Conservation (phyloP, 202 grass and related monocot genomes). For the Hordeum pubiflorum region DNA sequence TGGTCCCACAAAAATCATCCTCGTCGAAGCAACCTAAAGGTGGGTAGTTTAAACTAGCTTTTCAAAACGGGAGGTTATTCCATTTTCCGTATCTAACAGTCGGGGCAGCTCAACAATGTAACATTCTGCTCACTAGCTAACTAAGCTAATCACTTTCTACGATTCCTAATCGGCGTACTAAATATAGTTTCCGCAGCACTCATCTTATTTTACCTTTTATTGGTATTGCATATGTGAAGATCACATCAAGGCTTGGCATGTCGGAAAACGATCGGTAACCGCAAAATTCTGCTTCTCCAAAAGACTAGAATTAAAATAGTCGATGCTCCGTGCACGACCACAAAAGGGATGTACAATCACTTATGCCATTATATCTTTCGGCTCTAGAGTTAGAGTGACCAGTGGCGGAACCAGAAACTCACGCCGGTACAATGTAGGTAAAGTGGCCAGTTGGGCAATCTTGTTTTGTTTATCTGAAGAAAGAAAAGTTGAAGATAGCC, state of each 20-base stretch:
- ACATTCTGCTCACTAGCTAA: neutral
- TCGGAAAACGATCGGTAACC: constrained; percentile 35
- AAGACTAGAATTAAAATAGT: constrained; percentile 4
- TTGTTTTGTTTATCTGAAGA: constrained; percentile 15
- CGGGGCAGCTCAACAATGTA: neutral
- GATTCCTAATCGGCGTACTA: constrained; percentile 17
- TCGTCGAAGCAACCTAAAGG: neutral
- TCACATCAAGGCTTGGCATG: constrained; percentile 29
- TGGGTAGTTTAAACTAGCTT: neutral
- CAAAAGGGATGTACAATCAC: constrained; percentile 24
- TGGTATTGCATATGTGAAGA: constrained; percentile 20
- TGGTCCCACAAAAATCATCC: constrained; percentile 3
- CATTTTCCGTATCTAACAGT: neutral
- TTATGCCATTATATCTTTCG: constrained; percentile 37
- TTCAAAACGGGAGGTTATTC: neutral
- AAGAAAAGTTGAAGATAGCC: constrained; percentile 6
- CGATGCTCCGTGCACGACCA: constrained; percentile 36
- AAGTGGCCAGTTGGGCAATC: constrained; percentile 16
- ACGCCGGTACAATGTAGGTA: constrained; percentile 28
- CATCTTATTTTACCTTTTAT: constrained; percentile 21
- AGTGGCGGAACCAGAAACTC: constrained; percentile 45
- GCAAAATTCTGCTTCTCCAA: constrained; percentile 28
- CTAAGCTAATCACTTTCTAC: constrained; percentile 19
- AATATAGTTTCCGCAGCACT: constrained; percentile 9
- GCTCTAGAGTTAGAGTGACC: constrained; percentile 26